These are phyloP conservation scores for Monosporascus sp. DNA, from an alignment of 2,329 filamentous ascomycete species.

Conservation along the genomic window DNA sequence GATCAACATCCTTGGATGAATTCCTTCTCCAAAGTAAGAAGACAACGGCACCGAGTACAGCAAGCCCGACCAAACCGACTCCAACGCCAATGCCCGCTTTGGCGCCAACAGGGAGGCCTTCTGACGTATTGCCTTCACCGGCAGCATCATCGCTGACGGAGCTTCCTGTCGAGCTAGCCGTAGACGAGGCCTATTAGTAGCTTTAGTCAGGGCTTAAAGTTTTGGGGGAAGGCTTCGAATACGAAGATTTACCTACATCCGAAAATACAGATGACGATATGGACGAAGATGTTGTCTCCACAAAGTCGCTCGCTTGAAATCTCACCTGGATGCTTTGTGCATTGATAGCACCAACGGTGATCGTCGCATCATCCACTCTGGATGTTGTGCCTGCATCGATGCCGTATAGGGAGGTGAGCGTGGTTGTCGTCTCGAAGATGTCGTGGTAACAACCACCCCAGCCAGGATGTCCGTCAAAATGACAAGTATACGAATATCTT, in stretches of 20 bases:
- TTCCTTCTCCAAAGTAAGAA: neutral
- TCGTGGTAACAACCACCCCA: conserved; percentile 1
- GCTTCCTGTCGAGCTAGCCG: neutral
- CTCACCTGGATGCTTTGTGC: conserved; percentile 3
- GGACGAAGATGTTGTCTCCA: neutral
- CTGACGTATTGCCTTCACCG: too few relatives aligned
- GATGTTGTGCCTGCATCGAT: neutral
- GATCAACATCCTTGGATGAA: neutral
- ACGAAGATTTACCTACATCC: neutral
- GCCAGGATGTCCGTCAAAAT: neutral
- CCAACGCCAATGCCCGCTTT: neutral
- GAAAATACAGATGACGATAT: neutral
- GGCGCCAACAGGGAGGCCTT: neutral
- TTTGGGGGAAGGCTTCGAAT: neutral
- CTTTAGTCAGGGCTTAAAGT: neutral
- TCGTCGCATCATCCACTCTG: neutral
- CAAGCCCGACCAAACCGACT: neutral
- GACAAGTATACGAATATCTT: neutral
- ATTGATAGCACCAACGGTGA: neutral
- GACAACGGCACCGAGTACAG: neutral
- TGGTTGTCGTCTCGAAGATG: neutral
- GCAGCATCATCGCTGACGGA: neutral
- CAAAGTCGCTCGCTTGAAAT: conserved; percentile 1
- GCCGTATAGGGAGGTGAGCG: conserved; percentile 1
- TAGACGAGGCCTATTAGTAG: neutral